Base-by-base conservation (phyloP, 2,329 filamentous ascomycete genomes). In the Colletotrichum sp. region DNA sequence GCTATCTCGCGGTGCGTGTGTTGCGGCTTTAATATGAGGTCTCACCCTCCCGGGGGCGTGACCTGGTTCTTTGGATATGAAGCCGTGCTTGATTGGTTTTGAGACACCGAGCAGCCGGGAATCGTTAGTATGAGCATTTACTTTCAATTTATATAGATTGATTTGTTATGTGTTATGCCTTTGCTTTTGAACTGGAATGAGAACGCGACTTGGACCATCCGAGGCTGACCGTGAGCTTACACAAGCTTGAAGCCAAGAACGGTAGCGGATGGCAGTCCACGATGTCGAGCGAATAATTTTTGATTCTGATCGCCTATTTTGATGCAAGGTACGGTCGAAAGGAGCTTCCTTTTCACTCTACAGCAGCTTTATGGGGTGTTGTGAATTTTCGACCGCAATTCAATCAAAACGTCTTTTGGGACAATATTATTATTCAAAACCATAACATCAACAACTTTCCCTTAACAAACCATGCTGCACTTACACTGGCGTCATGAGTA, bases 1-100 rank as follows among this genome's bases (percentile, higher is more conserved):
- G 57, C 49, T 39, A 64, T 64, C 34, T 49, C 64, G 32, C 3
- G 26, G 36, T 49, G 26, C 28, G 6, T 49, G 70, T 63, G 44
- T 55, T 73, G 44, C 21, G 69, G 57, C 15, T 73, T 65, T 64
- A 68, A 65, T 65, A 64, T 65, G 30, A 16, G 12, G 21, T 36
- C 26, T 59, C 6, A 36, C 59, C 16, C 39, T n/a, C n/a, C 32
- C 34, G 8, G 32, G 34, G 16, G 28, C 44, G 10, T 49, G 44
- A 49, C 44, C 9, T 49, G 44, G 44, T n/a, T 49, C 10, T 2
- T 21, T 21, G 44, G 44, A 21, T 21, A 12, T 49, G 44, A 49
- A 12, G 44, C 2, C 18, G 18, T 49, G 18, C 6, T n/a, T 49
- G 18, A 49, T 49, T 49, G 18, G 44, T 49, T 12, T 49, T 10